A percentile compares a stretch with the other conserved stretches of the same genome.
phyloP scores from a whole-genome alignment of 139 green algal species.

The Zygnema cylindricum region DNA sequence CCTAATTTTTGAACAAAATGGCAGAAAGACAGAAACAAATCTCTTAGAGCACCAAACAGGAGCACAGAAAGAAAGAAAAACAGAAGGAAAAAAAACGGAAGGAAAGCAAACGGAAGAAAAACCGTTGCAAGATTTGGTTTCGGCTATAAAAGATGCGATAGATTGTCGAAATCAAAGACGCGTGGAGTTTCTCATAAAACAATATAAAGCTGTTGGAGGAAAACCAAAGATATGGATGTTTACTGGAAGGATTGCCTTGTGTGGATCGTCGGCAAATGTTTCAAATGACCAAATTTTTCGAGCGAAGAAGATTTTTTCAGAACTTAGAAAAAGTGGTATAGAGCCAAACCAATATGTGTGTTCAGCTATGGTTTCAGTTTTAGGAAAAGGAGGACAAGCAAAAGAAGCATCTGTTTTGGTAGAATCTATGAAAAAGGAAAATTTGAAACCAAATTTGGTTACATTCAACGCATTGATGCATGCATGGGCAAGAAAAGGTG shows the following conservation, averaged over 20 bases:
- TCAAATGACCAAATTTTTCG: background rate
- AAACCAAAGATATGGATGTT: slow-evolving; percentile 2
- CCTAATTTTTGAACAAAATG: too few relatives aligned
- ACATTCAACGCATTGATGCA: slow-evolving; percentile 13
- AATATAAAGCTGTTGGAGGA: background rate
- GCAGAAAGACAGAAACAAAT: too few relatives aligned
- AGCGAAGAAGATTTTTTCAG: background rate
- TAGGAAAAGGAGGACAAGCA: background rate
- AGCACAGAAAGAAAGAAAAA: too few relatives aligned
- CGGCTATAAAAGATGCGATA: slow-evolving; percentile 1
- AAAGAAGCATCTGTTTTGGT: background rate
- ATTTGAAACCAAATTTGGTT: background rate
- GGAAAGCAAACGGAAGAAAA: too few relatives aligned
- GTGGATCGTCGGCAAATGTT: background rate
- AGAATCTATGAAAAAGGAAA: background rate
- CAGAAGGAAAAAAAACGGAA: too few relatives aligned
- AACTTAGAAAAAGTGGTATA: background rate
- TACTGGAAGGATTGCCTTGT: background rate
- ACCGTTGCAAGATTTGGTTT: too few relatives aligned
- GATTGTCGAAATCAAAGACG: background rate
- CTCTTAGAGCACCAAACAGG: too few relatives aligned
- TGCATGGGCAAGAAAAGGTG: background rate
- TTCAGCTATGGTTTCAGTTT: slow-evolving; percentile 5
- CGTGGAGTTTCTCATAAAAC: background rate
- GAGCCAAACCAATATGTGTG: background rate